Evolutionary conservation across 257 asterid genomes (phyloP).

Genomic region (Linderniella brevidens): DNA sequence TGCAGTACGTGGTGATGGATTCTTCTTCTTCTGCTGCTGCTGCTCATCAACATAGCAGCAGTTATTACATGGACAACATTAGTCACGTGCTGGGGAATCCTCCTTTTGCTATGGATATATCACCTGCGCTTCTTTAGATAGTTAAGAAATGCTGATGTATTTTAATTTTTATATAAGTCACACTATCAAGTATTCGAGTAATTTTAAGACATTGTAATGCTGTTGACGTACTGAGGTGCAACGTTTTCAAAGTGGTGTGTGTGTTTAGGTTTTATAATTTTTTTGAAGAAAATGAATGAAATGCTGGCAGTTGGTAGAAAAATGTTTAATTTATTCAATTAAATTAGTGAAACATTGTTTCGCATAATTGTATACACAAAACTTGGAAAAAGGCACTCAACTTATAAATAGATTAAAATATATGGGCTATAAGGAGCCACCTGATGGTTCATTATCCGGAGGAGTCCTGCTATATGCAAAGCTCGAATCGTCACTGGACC

Average conservation of each 20-base stretch:
- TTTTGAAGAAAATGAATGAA: too few species aligned
- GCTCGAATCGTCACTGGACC: conserved; percentile 69
- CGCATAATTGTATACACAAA: conserved; percentile 14
- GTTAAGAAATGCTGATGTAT: too few species aligned
- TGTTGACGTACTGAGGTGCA: too few species aligned
- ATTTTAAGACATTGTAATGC: too few species aligned
- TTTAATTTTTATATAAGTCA: too few species aligned
- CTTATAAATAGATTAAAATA: background rate
- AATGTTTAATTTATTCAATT: too few species aligned
- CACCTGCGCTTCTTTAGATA: conserved; percentile 55
- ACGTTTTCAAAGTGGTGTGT: too few species aligned
- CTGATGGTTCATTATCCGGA: background rate
- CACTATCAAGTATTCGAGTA: too few species aligned
- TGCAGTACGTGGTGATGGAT: conserved; percentile 92
- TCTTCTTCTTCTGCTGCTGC: conserved; percentile 11
- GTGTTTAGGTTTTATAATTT: too few species aligned
- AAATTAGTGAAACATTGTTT: too few species aligned
- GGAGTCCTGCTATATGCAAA: conserved; percentile 31
- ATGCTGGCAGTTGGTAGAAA: too few species aligned
- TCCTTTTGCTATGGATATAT: conserved; percentile 67
- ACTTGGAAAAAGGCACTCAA: conserved; percentile 26
- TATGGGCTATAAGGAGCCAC: conserved; percentile 53
- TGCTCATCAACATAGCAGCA: conserved; percentile 16
- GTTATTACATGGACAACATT: conserved; percentile 48
- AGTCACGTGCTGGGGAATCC: conserved; percentile 34